A percentile compares a stretch with the other conserved stretches of the same genome.
These are phyloP conservation scores for Boletus sp. DNA, from an alignment of 768 basidiomycete species.

Conservation along the genomic window DNA sequence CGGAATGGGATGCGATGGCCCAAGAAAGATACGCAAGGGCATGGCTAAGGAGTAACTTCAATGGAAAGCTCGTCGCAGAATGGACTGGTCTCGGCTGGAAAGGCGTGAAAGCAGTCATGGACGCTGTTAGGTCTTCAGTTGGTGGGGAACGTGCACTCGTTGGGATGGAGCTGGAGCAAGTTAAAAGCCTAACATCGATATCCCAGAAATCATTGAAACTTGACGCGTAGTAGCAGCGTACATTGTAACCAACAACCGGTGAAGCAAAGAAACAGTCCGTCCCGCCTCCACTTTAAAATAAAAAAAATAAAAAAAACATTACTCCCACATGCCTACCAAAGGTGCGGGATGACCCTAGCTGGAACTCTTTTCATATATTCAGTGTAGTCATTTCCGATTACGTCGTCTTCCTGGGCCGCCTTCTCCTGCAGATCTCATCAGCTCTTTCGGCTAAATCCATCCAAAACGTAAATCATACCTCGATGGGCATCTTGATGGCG, in stretches of 20 bases:
- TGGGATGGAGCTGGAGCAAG: constrained; percentile 38
- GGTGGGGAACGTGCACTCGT: constrained; percentile 48
- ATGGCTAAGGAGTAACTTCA: constrained; percentile 45
- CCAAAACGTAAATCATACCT: constrained; percentile 20
- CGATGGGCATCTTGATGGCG: constrained; percentile 33
- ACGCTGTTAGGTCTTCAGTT: constrained; percentile 41
- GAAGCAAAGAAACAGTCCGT: not conserved
- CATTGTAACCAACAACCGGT: not conserved
- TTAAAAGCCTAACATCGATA: constrained; percentile 38
- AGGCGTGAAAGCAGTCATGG: constrained; percentile 51
- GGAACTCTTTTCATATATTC: constrained; percentile 30
- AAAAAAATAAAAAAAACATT: not conserved
- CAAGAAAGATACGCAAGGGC: constrained; percentile 25
- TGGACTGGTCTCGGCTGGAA: constrained; percentile 51
- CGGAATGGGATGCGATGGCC: constrained; percentile 41
- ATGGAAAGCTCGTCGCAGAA: constrained; percentile 48
- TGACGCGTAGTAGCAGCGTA: constrained; percentile 11
- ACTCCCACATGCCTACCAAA: constrained; percentile 23
- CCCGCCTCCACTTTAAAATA: not conserved
- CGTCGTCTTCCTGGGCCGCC: constrained; percentile 24
- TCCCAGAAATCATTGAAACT: constrained; percentile 28
- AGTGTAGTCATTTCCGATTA: constrained; percentile 24
- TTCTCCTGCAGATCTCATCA: constrained; percentile 24
- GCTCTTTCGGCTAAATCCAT: not conserved
- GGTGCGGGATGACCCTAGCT: constrained; percentile 29